Evolutionary conservation across 2,329 filamentous ascomycete genomes (phyloP).

Genomic region (Trichoderma sp.): DNA sequence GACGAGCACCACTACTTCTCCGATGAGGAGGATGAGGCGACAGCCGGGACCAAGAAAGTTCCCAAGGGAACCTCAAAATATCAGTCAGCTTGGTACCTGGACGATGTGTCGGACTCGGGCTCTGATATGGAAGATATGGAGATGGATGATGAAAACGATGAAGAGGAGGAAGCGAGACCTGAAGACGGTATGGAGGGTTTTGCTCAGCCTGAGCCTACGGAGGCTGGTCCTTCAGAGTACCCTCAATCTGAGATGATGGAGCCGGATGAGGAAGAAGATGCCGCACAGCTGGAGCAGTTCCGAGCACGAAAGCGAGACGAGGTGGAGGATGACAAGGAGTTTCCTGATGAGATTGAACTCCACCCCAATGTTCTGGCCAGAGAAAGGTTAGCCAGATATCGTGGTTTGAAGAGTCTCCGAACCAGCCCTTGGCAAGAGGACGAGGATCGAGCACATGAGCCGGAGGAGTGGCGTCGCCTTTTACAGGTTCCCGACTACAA

Average conservation of each 20-base stretch:
- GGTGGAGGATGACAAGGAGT: conserved; percentile 86
- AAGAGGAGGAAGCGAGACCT: conserved; percentile 55
- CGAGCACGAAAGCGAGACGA: conserved; percentile 75
- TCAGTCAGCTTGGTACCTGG: conserved; percentile 90
- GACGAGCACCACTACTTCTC: conserved; percentile 99
- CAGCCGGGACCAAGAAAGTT: conserved; percentile 65
- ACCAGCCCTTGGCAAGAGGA: conserved; percentile 86
- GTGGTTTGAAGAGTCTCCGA: conserved; percentile 87
- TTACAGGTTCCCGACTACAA: conserved; percentile 89
- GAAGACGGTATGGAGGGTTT: conserved; percentile 80
- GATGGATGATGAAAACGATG: conserved; percentile 54
- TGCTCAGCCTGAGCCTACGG: conserved; percentile 65
- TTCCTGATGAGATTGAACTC: conserved; percentile 95
- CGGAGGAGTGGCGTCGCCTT: conserved; percentile 83
- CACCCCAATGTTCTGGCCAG: conserved; percentile 82
- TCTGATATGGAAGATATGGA: conserved; percentile 75
- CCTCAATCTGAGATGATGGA: conserved; percentile 91
- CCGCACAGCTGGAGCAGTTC: conserved; percentile 77
- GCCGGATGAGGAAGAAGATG: conserved; percentile 77
- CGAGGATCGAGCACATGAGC: conserved; percentile 83
- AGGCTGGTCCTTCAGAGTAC: conserved; percentile 82
- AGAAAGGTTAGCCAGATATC: conserved; percentile 81
- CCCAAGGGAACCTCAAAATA: conserved; percentile 92
- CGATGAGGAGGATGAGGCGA: conserved; percentile 66
- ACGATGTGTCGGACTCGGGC: conserved; percentile 76